Percentiles rank a stretch among this genome's conserved stretches.
Conservation (phyloP, 2,329 filamentous ascomycete species). For the Ceratocystis cacaofunesta region DNA sequence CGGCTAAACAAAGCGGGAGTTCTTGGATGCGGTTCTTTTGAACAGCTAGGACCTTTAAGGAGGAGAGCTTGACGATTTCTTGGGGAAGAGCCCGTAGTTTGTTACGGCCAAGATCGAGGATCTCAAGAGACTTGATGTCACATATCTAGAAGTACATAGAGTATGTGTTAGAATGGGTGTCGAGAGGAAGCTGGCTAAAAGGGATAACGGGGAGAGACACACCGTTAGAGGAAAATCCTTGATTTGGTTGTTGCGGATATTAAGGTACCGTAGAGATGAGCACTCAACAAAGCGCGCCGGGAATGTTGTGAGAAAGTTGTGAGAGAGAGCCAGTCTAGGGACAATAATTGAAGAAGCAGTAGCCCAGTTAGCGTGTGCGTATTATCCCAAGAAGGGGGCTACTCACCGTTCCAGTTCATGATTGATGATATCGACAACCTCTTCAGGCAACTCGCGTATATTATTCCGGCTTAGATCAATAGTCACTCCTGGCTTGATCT, state of each 20-base stretch:
- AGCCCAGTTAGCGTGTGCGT: background rate
- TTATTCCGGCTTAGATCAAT: conserved; percentile 64
- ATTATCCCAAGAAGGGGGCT: background rate
- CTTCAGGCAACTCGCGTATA: conserved; percentile 55
- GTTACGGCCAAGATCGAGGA: conserved; percentile 83
- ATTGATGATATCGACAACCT: conserved; percentile 61
- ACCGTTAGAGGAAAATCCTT: conserved; percentile 45
- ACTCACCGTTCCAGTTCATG: conserved; percentile 55
- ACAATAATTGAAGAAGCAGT: background rate
- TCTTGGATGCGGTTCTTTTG: conserved; percentile 77
- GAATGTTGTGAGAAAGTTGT: conserved; percentile 58
- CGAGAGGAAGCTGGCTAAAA: background rate
- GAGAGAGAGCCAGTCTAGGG: conserved; percentile 59
- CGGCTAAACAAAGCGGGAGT: conserved; percentile 67
- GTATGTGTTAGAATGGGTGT: background rate
- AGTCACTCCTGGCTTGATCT: conserved; percentile 55
- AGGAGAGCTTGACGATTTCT: conserved; percentile 66
- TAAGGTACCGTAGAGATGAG: conserved; percentile 63
- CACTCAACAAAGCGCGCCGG: conserved; percentile 60
- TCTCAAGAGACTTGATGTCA: conserved; percentile 73
- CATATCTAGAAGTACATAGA: conserved; percentile 47
- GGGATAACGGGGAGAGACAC: conserved; percentile 21
- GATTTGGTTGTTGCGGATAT: conserved; percentile 63
- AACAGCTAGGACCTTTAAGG: conserved; percentile 76
- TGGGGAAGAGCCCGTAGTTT: conserved; percentile 63